A percentile compares a stretch with the other conserved stretches of the same genome.
These are phyloP conservation scores for Peniophora sp. DNA, from an alignment of 1,284 basidiomycete genomes.

Conservation along the genomic window DNA sequence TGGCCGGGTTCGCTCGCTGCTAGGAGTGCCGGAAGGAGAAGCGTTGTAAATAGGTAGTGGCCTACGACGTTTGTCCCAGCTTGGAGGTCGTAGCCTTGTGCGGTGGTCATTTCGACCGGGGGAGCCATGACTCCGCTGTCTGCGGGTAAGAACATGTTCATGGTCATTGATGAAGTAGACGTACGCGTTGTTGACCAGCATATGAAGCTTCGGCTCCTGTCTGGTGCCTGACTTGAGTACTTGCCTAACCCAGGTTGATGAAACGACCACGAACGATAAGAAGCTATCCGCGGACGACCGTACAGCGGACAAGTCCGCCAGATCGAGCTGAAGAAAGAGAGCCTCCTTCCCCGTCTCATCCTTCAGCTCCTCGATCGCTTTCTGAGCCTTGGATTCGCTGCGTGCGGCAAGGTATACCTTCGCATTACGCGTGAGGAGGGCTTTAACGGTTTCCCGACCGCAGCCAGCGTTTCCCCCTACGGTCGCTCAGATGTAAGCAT, in stretches of 20 bases:
- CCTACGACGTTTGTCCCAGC: slow-evolving; percentile 42
- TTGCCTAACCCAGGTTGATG: not conserved
- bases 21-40: slow-evolving; percentile 33
- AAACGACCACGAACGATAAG: slow-evolving; percentile 18
- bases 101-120: slow-evolving; percentile 27
- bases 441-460: slow-evolving; percentile 2
- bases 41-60: slow-evolving; percentile 31
- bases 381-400: slow-evolving; percentile 7
- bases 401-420: slow-evolving; percentile 4
- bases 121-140: slow-evolving; percentile 40
- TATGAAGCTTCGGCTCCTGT: slow-evolving; percentile 26
- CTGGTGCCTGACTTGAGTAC: slow-evolving; percentile 9
- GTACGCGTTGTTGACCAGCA: slow-evolving; percentile 29
- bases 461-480: slow-evolving; percentile 1
- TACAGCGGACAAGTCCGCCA: slow-evolving; percentile 36
- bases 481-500: too few relatives aligned
- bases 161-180: slow-evolving; percentile 14
- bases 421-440: slow-evolving; percentile 1
- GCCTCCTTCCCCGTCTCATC: slow-evolving; percentile 26
- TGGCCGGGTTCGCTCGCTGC: slow-evolving; percentile 20
- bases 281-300: slow-evolving; percentile 31
- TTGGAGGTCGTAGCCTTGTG: slow-evolving; percentile 41
- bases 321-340: slow-evolving; percentile 39
- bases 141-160: too few relatives aligned
- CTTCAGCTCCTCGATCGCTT: slow-evolving; percentile 34